These are phyloP conservation scores for Cyberlindnera nakhonratchasimensis DNA, from an alignment of 805 yeast species.

Conservation along the genomic window DNA sequence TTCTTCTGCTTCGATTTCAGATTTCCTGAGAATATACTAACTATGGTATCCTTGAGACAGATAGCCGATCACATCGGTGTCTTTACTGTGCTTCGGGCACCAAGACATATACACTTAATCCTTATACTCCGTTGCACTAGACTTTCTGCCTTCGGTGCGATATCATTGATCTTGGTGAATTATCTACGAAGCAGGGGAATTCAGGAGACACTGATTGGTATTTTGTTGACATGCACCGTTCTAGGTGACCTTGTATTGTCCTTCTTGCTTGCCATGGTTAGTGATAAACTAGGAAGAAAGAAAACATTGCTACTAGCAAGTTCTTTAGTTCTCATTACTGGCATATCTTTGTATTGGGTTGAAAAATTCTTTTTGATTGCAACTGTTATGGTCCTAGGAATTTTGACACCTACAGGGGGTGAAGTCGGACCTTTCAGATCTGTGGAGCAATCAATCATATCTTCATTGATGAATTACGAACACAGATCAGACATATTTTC, in stretches of 20 bases:
- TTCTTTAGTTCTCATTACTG: constrained; percentile 38
- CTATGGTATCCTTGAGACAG: not conserved
- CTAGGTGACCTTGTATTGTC: constrained; percentile 51
- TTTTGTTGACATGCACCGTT: constrained; percentile 46
- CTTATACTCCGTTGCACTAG: constrained; percentile 31
- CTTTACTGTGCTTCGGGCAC: constrained; percentile 23
- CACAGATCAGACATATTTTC: constrained; percentile 52
- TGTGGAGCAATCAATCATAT: constrained; percentile 51
- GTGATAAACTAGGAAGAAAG: constrained; percentile 47
- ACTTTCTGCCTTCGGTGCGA: constrained; percentile 36
- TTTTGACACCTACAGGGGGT: constrained; percentile 55
- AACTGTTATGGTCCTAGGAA: constrained; percentile 42
- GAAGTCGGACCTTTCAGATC: constrained; percentile 59
- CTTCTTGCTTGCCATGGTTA: constrained; percentile 41
- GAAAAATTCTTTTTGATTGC: constrained; percentile 35
- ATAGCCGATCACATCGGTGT: constrained; percentile 20
- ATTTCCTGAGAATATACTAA: not conserved
- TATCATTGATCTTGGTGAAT: constrained; percentile 38
- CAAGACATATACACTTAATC: constrained; percentile 31
- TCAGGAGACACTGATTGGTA: constrained; percentile 42
- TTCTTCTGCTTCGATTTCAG: not conserved
- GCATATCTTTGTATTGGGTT: constrained; percentile 35
- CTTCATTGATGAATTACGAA: constrained; percentile 40
- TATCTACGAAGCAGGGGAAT: constrained; percentile 42
- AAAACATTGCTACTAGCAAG: constrained; percentile 39